Evolutionary conservation across 2,329 filamentous ascomycete genomes (phyloP).

Genomic region (Ceratocystis albifundus): DNA sequence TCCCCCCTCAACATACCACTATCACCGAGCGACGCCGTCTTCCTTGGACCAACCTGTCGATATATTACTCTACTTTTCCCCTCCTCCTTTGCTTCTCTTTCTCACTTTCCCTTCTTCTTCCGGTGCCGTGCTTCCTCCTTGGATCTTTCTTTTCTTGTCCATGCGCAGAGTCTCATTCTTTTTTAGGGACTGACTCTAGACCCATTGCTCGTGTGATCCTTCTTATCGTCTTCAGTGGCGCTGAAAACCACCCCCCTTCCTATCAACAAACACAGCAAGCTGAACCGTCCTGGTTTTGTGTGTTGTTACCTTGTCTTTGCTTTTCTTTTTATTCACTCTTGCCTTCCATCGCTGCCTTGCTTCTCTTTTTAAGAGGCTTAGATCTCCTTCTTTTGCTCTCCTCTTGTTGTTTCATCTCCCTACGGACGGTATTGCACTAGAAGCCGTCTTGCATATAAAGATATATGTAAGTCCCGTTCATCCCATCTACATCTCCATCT

Average conservation of each 20-base stretch:
- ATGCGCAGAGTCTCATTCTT: not conserved
- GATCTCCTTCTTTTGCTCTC: not conserved
- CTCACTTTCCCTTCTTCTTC: not conserved
- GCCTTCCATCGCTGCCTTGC: not conserved
- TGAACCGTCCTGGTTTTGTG: not conserved
- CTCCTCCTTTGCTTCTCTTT: not conserved
- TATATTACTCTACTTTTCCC: not conserved
- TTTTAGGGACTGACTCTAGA: not conserved
- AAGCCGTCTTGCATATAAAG: not conserved
- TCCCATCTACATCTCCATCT: not conserved
- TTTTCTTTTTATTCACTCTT: constrained; percentile 5
- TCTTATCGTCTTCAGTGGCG: not conserved
- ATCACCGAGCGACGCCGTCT: too few species aligned
- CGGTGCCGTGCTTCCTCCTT: not conserved
- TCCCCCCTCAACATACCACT: too few species aligned
- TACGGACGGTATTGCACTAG: not conserved
- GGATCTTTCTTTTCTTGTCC: not conserved
- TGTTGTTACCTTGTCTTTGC: not conserved
- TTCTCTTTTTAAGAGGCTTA: not conserved
- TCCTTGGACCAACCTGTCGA: not conserved
- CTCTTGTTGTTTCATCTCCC: not conserved
- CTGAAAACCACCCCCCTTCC: not conserved
- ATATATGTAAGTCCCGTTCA: constrained; percentile 8
- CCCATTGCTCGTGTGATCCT: not conserved
- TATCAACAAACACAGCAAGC: constrained; percentile 9